phyloP scores from a whole-genome alignment of 2,329 filamentous ascomycete genomes.

The Sporothrix brasiliensis region DNA sequence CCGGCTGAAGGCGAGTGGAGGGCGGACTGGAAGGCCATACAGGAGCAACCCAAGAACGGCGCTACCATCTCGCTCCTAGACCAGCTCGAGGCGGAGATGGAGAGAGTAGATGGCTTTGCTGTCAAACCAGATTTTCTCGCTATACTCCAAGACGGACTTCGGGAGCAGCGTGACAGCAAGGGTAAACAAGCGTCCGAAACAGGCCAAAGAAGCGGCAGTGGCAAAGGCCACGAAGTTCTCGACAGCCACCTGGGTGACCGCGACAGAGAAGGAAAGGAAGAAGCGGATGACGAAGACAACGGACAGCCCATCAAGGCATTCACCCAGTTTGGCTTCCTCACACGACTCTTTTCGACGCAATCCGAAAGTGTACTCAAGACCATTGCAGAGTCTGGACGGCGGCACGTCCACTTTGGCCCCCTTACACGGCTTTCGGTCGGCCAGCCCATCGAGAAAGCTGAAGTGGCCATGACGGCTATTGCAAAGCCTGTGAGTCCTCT shows the following conservation, averaged over 20 bases:
- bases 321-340: slow-evolving; percentile 66
- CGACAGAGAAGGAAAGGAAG: slow-evolving; percentile 18
- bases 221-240: slow-evolving; percentile 28
- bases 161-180: neutral
- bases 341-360: slow-evolving; percentile 59
- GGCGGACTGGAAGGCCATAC: slow-evolving; percentile 51
- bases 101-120: slow-evolving; percentile 28
- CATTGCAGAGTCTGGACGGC: slow-evolving; percentile 69
- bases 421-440: slow-evolving; percentile 52
- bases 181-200: neutral
- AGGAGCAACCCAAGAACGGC: neutral
- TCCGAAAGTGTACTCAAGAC: slow-evolving; percentile 65
- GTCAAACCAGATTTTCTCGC: slow-evolving; percentile 28
- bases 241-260: slow-evolving; percentile 34
- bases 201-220: neutral
- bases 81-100: slow-evolving; percentile 33
- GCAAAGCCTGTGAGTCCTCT: slow-evolving; percentile 41
- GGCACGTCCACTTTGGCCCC: slow-evolving; percentile 68
- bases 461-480: slow-evolving; percentile 59
- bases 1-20: slow-evolving; percentile 56
- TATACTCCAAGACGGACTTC: slow-evolving; percentile 25
- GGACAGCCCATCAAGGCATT: slow-evolving; percentile 50
- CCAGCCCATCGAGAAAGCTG: slow-evolving; percentile 53
- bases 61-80: slow-evolving; percentile 47
- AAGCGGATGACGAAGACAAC: slow-evolving; percentile 35